Conservation (phyloP, 1,139 yeast genomes). For the Taphrina pruni region DNA sequence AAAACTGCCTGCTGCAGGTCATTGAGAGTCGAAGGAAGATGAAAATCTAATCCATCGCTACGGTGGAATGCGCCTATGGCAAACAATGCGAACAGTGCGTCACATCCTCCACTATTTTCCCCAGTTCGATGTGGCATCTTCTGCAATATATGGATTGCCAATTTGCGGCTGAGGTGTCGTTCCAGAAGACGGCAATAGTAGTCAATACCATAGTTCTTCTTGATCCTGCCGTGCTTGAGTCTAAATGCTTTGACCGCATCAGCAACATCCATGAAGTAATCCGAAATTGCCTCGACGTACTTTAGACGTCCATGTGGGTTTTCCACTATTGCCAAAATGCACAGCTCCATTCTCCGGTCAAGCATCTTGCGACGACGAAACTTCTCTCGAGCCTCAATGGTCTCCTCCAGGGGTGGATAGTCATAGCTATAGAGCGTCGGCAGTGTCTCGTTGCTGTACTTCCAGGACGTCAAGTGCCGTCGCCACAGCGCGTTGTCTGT, state of each 20-base stretch:
- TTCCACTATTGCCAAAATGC: conserved; percentile 17
- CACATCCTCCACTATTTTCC: background rate
- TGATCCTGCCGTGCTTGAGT: conserved; percentile 8
- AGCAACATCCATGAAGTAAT: conserved; percentile 24
- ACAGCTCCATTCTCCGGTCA: conserved; percentile 5
- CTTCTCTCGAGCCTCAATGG: background rate
- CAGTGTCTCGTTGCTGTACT: conserved; percentile 14
- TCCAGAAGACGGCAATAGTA: conserved; percentile 20
- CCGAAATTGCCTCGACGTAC: conserved; percentile 25
- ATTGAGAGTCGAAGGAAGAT: conserved; percentile 8
- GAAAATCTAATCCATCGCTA: conserved; percentile 18
- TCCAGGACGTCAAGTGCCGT: conserved; percentile 6
- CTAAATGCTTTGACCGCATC: conserved; percentile 20
- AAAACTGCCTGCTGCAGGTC: background rate
- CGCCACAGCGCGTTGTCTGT: conserved; percentile 12
- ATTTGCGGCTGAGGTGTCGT: conserved; percentile 18
- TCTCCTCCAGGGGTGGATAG: background rate
- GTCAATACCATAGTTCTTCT: conserved; percentile 28
- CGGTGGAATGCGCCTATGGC: conserved; percentile 16
- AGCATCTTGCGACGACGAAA: conserved; percentile 12
- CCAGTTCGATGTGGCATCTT: background rate
- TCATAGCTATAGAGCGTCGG: background rate
- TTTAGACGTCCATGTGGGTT: conserved; percentile 23
- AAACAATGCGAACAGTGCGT: conserved; percentile 15
- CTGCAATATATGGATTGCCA: conserved; percentile 20